phyloP scores from a whole-genome alignment of 441 rosid genomes.

The Lepidium campestre region DNA sequence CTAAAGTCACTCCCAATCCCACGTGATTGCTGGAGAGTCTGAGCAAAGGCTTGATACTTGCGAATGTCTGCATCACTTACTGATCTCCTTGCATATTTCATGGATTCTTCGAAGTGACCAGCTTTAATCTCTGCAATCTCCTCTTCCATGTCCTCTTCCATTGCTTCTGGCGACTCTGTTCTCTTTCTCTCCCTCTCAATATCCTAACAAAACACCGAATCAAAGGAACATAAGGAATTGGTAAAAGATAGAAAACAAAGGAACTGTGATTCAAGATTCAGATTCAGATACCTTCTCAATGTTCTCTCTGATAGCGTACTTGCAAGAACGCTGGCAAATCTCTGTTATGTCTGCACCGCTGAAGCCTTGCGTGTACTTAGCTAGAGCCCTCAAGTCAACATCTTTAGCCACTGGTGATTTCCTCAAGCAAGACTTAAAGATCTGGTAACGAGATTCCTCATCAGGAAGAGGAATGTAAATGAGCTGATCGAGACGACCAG shows the following conservation, averaged over 20 bases:
- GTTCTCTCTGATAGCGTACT: conserved; percentile 52
- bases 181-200: conserved; percentile 37
- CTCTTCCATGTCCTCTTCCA: conserved; percentile 40
- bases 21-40: conserved; percentile 33
- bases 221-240: neutral
- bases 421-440: conserved; percentile 45
- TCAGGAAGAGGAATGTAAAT: conserved; percentile 59
- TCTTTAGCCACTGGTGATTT: conserved; percentile 46
- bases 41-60: conserved; percentile 37
- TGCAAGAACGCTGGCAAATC: conserved; percentile 55
- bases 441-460: conserved; percentile 44
- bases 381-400: conserved; percentile 44
- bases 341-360: conserved; percentile 59
- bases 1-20: conserved; percentile 45
- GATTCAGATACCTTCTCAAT: conserved; percentile 42
- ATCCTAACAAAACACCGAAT: conserved; percentile 22
- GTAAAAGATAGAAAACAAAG: neutral
- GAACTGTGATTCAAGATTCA: neutral
- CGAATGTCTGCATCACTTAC: conserved; percentile 39
- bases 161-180: conserved; percentile 30
- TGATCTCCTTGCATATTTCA: conserved; percentile 35
- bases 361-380: conserved; percentile 46
- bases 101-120: conserved; percentile 39
- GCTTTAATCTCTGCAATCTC: conserved; percentile 38
- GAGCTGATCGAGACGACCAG: conserved; percentile 54